Conservation (phyloP, 352 stramenopile species). For the Phytophthora niederhauseri region DNA sequence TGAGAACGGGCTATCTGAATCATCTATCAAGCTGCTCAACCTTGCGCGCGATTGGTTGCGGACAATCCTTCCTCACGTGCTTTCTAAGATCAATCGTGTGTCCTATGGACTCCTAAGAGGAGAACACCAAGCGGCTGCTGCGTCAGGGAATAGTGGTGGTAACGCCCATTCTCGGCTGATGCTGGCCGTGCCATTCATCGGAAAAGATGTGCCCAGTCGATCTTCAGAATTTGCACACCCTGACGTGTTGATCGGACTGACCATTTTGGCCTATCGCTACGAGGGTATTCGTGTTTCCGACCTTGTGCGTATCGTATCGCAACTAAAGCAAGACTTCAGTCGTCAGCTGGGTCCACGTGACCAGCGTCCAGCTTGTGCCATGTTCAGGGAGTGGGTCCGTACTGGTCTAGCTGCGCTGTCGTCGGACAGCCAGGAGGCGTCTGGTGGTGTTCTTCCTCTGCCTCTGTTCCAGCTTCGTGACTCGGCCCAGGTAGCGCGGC, state of each 20-base stretch:
- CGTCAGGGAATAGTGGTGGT: constrained; percentile 59
- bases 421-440: constrained; percentile 35
- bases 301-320: constrained; percentile 85
- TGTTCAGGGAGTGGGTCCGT: constrained; percentile 83
- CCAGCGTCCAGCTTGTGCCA: constrained; percentile 72
- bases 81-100: constrained; percentile 99
- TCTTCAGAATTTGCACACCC: constrained; percentile 99
- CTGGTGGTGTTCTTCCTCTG: constrained; percentile 88
- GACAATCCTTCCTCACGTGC: constrained; percentile 97
- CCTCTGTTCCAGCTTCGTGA: constrained; percentile 98
- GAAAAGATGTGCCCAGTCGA: constrained; percentile 98
- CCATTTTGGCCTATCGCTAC: constrained; percentile 92
- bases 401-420: constrained; percentile 46
- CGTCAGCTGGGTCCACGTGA: constrained; percentile 83
- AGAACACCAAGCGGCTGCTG: constrained; percentile 57
- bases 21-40: constrained; percentile 98
- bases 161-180: constrained; percentile 97
- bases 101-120: constrained; percentile 96
- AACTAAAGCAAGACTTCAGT: constrained; percentile 90
- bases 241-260: constrained; percentile 95
- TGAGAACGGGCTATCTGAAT: constrained; percentile 71
- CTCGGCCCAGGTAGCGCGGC: constrained; percentile 94
- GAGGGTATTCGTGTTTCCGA: constrained; percentile 89
- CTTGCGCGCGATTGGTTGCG: constrained; percentile 97
- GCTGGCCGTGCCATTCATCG: constrained; percentile 98